Base-by-base conservation (phyloP, 169 alveolate species). In the Theileria luwenshuni region DNA sequence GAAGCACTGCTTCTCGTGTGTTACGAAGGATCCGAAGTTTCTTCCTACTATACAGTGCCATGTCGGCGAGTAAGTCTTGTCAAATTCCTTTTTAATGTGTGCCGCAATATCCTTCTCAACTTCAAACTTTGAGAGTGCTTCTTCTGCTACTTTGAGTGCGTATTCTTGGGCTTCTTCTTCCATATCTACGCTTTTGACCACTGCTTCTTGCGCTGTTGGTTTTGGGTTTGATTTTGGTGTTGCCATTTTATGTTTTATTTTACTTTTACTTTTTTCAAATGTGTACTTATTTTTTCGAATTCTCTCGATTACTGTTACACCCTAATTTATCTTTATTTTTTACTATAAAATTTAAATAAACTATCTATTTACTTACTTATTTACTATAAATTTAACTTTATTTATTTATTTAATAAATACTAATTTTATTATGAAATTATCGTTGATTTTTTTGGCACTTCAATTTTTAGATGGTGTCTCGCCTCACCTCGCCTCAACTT, bases 31-130 rank as follows among this genome's bases (percentile, higher is more conserved):
- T 52, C 99, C 99, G 90, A 98, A 98, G 91, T 97, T 98, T 67
- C 99, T 92, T 33, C 99, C 99, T 30, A 97, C 99, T 67, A 98
- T 98, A 83, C 99, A 96, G 91, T 98, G 99, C 99, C 99, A 98
- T 15, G 99, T 98, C 51, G 95, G 96, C 62, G 86, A 83, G 94
- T 97, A 97, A 84, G 97, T 96, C 91, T 96, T 94, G 91, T 98
- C 99, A 91, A 98, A 98, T 84, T 98, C 99, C 93, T 96, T 98
- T 92, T 98, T 98, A 85, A 97, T 97, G 92, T 95, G 97, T 28
- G 99, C 99, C 30, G 99, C 99, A 47, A 96, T 96, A 81, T 96
- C 99, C 90, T 96, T 94, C 88, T 96, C 98, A 64, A 96, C 92
- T 71, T 90, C 90, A 83, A 91, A 94, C 94, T 96, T 94, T 86